Base-by-base conservation (phyloP, 441 rosid genomes). In the California macrophylla region DNA sequence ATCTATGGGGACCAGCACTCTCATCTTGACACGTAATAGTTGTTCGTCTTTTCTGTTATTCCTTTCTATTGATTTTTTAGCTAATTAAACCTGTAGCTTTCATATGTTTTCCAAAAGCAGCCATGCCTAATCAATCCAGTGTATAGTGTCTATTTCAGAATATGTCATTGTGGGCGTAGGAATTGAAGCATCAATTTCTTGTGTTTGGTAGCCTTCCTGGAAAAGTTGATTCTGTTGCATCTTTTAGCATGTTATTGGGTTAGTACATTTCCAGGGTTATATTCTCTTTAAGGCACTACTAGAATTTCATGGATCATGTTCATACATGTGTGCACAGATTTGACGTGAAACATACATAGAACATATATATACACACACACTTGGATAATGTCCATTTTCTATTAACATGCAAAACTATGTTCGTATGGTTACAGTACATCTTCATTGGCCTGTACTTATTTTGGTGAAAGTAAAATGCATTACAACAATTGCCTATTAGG, bases 1-100 rank as follows among this genome's bases (percentile, higher is more conserved):
- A 56, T 56, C 63, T 29, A 56, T 56, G 63, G 63, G 63, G 63
- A 56, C 63, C 63, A 56, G 63, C 26, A n/a, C 29, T 24, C 29
- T 24, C 28, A 56, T 56, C 63, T 56, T 24, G 63, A 56, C 63
- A 56, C 63, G 63, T 56, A 23, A 56, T 56, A 24, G 15, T 10
- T 56, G 28, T 56, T 56, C 63, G 63, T 56, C 63, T 56, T 24
- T 23, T 56, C 13, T 56, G 29, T 21, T 56, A 56, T 23, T 21
- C 28, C 25, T 23, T 56, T 56, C 29, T 56, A 23, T 23, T 9
- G 63, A 56, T 56, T 7, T 56, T 56, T 56, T 21, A 24, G 63
- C 63, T 56, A 56, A 56, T 56, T 56, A 56, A 56, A 10, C 63
- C 16, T 23, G 63, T 56, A 56, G 63, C 63, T 56, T 23, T 56